Evolutionary conservation across 768 basidiomycete species (phyloP).

Genomic region (Trametes cingulata): DNA sequence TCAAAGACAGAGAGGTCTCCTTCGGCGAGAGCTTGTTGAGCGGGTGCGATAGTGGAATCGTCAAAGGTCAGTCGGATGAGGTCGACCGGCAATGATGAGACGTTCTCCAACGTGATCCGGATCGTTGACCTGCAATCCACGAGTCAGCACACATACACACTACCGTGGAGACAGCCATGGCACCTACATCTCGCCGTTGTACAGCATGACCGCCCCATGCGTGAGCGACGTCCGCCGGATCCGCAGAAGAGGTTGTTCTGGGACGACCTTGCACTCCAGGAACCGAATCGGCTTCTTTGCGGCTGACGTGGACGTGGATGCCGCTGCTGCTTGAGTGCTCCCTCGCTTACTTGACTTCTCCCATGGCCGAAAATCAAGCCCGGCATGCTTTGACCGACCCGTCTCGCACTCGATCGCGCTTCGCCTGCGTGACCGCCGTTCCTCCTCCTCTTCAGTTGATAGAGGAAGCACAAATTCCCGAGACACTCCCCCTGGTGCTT

Average conservation of each 20-base stretch:
- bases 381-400: conserved; percentile 71
- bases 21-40: conserved; percentile 76
- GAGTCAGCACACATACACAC: conserved; percentile 1
- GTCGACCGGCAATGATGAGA: conserved; percentile 78
- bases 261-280: conserved; percentile 80
- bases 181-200: conserved; percentile 87
- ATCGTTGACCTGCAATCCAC: conserved; percentile 65
- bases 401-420: conserved; percentile 64
- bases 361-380: conserved; percentile 72
- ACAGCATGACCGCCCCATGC: conserved; percentile 93
- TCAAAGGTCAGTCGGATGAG: conserved; percentile 87
- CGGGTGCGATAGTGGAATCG: conserved; percentile 81
- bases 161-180: background rate
- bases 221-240: conserved; percentile 88
- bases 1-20: conserved; percentile 81
- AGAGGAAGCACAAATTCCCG: conserved; percentile 79
- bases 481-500: conserved; percentile 68
- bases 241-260: conserved; percentile 84
- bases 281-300: conserved; percentile 46
- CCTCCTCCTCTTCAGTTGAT: conserved; percentile 70
- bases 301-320: conserved; percentile 25
- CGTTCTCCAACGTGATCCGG: conserved; percentile 87
- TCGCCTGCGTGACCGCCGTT: conserved; percentile 53
- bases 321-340: conserved; percentile 25
- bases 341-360: conserved; percentile 48